phyloP scores from a whole-genome alignment of 1,139 yeast species.

The Candida sp. region DNA sequence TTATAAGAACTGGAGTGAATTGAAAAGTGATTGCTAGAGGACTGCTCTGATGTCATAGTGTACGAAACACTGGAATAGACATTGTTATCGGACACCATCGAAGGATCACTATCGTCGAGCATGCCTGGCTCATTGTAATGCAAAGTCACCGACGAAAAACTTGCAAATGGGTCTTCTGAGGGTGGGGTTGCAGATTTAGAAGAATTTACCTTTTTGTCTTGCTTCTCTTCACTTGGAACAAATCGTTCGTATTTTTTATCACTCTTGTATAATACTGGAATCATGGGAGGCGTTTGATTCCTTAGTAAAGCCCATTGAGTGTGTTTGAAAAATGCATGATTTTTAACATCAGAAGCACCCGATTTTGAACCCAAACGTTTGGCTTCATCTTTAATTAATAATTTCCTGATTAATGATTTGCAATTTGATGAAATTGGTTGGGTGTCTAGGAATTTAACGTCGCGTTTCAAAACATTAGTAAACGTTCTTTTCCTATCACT shows the following conservation, averaged over 20 bases:
- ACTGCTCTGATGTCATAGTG: slow-evolving; percentile 37
- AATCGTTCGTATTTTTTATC: slow-evolving; percentile 20
- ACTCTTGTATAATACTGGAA: slow-evolving; percentile 74
- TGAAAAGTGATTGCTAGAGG: slow-evolving; percentile 3
- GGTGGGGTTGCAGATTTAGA: slow-evolving; percentile 22
- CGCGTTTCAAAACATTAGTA: slow-evolving; percentile 80
- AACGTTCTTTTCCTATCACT: slow-evolving; percentile 83
- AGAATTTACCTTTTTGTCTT: slow-evolving; percentile 31
- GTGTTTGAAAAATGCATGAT: slow-evolving; percentile 84
- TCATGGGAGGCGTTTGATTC: slow-evolving; percentile 92
- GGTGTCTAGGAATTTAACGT: slow-evolving; percentile 66
- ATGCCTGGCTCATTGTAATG: slow-evolving; percentile 58
- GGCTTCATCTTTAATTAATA: slow-evolving; percentile 82
- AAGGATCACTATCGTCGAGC: slow-evolving; percentile 25
- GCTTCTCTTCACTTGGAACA: slow-evolving; percentile 8
- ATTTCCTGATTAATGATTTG: slow-evolving; percentile 72
- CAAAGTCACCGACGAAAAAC: slow-evolving; percentile 85
- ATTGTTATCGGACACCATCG: slow-evolving; percentile 48
- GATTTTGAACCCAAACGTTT: slow-evolving; percentile 86
- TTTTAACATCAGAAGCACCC: slow-evolving; percentile 93
- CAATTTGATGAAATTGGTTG: slow-evolving; percentile 67
- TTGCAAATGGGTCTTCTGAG: slow-evolving; percentile 73
- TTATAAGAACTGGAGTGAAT: slow-evolving; percentile 26
- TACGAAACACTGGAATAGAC: slow-evolving; percentile 67
- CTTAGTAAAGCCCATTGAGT: slow-evolving; percentile 95